Evolutionary conservation across 2,329 filamentous ascomycete genomes (phyloP), one percentile per base, ranked within the genome.

Genomic region (Didymellaceae sp.): DNA sequence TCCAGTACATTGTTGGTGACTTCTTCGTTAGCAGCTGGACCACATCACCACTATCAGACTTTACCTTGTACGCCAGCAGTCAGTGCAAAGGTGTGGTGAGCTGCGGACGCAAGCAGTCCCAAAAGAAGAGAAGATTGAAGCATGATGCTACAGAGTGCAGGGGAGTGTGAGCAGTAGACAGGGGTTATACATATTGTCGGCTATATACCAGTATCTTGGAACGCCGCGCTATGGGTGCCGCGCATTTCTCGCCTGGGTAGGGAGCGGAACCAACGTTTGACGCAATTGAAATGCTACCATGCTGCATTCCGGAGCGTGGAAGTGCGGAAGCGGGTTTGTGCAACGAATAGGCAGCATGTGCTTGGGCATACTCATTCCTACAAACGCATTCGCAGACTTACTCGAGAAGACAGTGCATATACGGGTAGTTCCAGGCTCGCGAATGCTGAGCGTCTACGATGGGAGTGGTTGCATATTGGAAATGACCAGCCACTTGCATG

Each of bases 291-390:
- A 50, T 42, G 41, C 24, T 18, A 32, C 51, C 53, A 54, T 47
- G 53, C 56, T 51, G 45, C 54, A 55, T 59, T 57, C 47, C 54
- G 39, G 41, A 42, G 18, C 7, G n/a, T 32, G n/a, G 14, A 25
- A 34, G 3, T 5, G 17, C n/a, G 30, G 28, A 40, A 51, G 46
- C 22, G 28, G 41, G 26, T 21, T 48, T 14, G 48, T 50, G 35
- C 25, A 14, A 47, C 43, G 26, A 30, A 42, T 31, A 33, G 21
- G 42, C 42, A 37, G 33, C 33, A 24, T 37, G 20, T 34, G 26
- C 33, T 40, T 34, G 44, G 35, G 49, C 43, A 25, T 17, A 7
- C 28, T 30, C 49, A 53, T 53, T 47, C 43, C 49, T 53, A 44
- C 25, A 42, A 17, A 10, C 38, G n/a, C 48, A 52, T 43, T 46